Conservation (phyloP, 176 grass and related monocot genomes). For the Neostapfia colusana region DNA sequence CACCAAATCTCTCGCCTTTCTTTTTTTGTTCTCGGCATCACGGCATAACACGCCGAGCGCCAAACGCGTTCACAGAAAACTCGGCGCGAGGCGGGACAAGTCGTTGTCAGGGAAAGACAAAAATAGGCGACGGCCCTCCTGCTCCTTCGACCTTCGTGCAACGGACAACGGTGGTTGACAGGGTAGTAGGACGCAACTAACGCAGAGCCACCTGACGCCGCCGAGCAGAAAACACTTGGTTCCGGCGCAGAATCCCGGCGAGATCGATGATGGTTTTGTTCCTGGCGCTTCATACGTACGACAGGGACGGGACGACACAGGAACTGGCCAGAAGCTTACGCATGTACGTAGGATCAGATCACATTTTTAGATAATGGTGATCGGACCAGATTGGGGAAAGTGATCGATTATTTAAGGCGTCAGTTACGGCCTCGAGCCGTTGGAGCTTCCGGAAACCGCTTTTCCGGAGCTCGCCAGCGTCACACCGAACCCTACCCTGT, state of each 20-base stretch:
- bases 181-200: conserved; percentile 50
- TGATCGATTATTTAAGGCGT: conserved; percentile 9
- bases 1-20: conserved; percentile 51
- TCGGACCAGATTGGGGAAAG: not conserved
- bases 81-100: not conserved
- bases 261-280: conserved; percentile 11
- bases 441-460: conserved; percentile 9
- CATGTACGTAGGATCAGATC: not conserved
- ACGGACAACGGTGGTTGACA: conserved; percentile 69
- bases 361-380: not conserved
- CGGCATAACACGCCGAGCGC: not conserved
- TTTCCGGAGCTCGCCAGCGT: conserved; percentile 14
- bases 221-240: conserved; percentile 16
- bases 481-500: conserved; percentile 10
- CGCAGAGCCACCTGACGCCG: conserved; percentile 31
- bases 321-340: conserved; percentile 15
- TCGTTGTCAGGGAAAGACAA: conserved; percentile 59
- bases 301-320: not conserved
- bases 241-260: conserved; percentile 45
- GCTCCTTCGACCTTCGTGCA: conserved; percentile 41
- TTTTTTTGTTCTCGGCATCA: not conserved
- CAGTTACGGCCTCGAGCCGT: conserved; percentile 20
- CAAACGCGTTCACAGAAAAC: conserved; percentile 3
- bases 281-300: not conserved
- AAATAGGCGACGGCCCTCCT: conserved; percentile 23